Evolutionary conservation across 345 rosid genomes (phyloP).

Genomic region (Mercurialis annua): DNA sequence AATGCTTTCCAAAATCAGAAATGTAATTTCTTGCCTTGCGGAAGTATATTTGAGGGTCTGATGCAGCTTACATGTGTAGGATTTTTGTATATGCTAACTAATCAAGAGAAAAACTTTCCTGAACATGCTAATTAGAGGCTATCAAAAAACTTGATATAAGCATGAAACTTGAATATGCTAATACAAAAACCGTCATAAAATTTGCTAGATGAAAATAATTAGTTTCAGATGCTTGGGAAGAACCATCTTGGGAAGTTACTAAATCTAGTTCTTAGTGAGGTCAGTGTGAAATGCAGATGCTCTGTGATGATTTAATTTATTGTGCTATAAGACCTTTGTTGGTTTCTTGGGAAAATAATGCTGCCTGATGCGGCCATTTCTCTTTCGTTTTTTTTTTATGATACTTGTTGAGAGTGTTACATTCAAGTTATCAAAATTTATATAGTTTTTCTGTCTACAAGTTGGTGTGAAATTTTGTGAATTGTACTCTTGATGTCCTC

Average conservation of each 20-base stretch:
- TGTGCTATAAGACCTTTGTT: neutral
- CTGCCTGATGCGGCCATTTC: neutral
- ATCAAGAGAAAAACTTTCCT: too few species aligned
- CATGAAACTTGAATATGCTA: too few species aligned
- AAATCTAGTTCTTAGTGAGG: neutral
- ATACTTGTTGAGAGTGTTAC: neutral
- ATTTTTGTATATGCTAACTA: too few species aligned
- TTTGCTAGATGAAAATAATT: too few species aligned
- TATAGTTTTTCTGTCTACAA: neutral
- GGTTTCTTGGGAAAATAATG: neutral
- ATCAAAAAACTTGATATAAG: too few species aligned
- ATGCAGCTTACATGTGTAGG: neutral
- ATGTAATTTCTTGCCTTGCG: neutral
- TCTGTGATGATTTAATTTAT: too few species aligned
- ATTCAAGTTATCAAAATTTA: neutral
- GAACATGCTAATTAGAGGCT: too few species aligned
- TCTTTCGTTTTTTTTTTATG: neutral
- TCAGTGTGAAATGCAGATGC: neutral
- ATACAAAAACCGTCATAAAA: too few species aligned
- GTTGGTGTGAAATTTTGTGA: conserved; percentile 14
- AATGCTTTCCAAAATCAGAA: conserved; percentile 4
- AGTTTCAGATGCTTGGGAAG: neutral
- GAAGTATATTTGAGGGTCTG: neutral
- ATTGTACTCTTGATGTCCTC: conserved; percentile 14
- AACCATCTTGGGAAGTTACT: neutral